Conservation (phyloP, 1,284 basidiomycete genomes). For the Naganishia cerealis region DNA sequence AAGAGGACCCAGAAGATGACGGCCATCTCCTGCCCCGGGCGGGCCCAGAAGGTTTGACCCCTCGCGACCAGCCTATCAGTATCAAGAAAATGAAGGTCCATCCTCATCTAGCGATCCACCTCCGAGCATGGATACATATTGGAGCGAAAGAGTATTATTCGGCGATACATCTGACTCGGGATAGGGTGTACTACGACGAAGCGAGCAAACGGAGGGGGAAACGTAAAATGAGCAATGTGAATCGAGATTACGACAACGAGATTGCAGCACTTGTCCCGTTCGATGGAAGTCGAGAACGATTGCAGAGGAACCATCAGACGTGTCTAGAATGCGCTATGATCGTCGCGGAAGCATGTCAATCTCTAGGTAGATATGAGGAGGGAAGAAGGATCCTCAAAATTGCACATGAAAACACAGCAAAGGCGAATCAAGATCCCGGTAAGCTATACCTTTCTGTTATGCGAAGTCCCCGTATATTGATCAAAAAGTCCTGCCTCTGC, state of each 20-base stretch:
- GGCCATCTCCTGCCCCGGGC: background rate
- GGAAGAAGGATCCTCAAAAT: constrained; percentile 44
- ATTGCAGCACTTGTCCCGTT: background rate
- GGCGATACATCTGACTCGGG: constrained; percentile 30
- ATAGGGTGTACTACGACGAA: constrained; percentile 7
- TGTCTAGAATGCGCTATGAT: constrained; percentile 77
- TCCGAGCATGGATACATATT: constrained; percentile 27
- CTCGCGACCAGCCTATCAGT: background rate
- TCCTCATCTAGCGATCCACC: constrained; percentile 29
- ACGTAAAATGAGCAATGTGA: background rate
- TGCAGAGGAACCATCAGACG: background rate
- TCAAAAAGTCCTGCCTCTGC: background rate
- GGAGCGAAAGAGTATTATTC: constrained; percentile 28
- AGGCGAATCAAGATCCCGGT: constrained; percentile 41
- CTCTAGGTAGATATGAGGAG: constrained; percentile 61
- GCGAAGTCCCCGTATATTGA: background rate
- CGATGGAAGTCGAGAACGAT: background rate
- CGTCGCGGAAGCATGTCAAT: constrained; percentile 72
- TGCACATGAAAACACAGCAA: constrained; percentile 42
- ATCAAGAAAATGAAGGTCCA: constrained; percentile 16
- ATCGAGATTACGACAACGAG: background rate
- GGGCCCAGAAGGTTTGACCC: background rate
- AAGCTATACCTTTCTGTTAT: background rate
- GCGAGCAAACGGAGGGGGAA: constrained; percentile 5
- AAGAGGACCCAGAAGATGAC: background rate